These are phyloP conservation scores for Tolypocladium tropicale DNA, from an alignment of 2,329 filamentous ascomycete species.

Conservation along the genomic window DNA sequence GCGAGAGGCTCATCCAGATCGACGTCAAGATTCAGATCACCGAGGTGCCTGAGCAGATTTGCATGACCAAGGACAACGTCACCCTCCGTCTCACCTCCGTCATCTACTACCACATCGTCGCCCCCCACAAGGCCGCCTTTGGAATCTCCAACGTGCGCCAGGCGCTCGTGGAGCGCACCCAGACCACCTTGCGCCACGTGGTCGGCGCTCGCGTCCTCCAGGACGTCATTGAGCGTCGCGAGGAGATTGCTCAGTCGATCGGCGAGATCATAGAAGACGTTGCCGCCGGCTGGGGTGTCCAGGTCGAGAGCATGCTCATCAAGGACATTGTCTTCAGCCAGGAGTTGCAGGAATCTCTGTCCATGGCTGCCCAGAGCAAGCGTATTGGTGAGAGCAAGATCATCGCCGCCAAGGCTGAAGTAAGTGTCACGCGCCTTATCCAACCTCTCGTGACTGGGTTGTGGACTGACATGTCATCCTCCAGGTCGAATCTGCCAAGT, in stretches of 20 bases:
- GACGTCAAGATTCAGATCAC: conserved; percentile 99
- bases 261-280: conserved; percentile 97
- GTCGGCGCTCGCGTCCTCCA: conserved; percentile 92
- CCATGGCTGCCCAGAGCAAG: conserved; percentile 98
- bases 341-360: conserved; percentile 90
- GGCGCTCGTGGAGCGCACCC: conserved; percentile 94
- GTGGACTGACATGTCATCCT: not conserved
- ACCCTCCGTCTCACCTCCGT: conserved; percentile 88
- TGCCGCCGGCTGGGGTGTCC: conserved; percentile 85
- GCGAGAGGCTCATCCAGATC: conserved; percentile 79
- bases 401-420: conserved; percentile 88
- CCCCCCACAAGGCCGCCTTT: conserved; percentile 93
- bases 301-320: conserved; percentile 97
- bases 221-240: conserved; percentile 95
- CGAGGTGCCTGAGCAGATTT: conserved; percentile 90
- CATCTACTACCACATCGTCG: conserved; percentile 97
- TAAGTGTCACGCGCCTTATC: conserved; percentile 10
- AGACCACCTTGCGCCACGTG: conserved; percentile 94
- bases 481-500: conserved; percentile 80
- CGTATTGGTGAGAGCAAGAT: conserved; percentile 97
- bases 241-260: conserved; percentile 92
- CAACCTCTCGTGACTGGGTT: not conserved
- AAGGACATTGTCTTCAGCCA: conserved; percentile 98
- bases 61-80: conserved; percentile 99
- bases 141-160: conserved; percentile 91